phyloP scores from a whole-genome alignment of 2,329 filamentous ascomycete genomes.

The Parasarocladium wereldwijsianum region DNA sequence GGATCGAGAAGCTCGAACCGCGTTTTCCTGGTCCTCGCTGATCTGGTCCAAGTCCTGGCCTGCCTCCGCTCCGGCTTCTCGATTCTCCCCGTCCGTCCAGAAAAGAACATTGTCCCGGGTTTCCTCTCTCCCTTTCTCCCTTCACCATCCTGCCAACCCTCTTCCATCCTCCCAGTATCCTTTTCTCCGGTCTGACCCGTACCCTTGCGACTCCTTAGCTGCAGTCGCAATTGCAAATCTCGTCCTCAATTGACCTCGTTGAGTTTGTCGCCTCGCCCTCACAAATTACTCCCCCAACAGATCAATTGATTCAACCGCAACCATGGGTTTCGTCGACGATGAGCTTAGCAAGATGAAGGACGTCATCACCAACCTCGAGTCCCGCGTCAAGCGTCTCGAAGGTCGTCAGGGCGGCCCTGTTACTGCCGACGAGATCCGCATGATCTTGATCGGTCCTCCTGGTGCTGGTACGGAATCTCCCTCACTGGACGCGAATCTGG shows the following conservation, averaged over 20 bases:
- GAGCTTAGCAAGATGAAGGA: conserved; percentile 74
- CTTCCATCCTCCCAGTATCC: neutral
- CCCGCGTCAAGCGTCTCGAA: conserved; percentile 77
- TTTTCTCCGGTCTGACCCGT: neutral
- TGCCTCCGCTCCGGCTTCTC: too few relatives aligned
- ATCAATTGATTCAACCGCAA: too few relatives aligned
- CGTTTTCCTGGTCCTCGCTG: too few relatives aligned
- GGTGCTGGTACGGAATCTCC: conserved; percentile 73
- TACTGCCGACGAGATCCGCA: conserved; percentile 59
- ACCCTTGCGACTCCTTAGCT: conserved; percentile 3
- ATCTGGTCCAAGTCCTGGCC: too few relatives aligned
- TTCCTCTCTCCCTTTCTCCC: conserved; percentile 1
- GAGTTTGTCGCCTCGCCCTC: too few relatives aligned
- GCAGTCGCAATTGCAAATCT: conserved; percentile 3
- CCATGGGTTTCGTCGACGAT: conserved; percentile 81
- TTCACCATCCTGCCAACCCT: conserved; percentile 1
- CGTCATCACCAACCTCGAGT: conserved; percentile 71
- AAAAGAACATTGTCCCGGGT: neutral
- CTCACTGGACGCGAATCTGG: neutral
- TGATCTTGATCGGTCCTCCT: conserved; percentile 95
- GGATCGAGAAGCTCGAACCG: too few relatives aligned
- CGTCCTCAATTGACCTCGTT: conserved; percentile 2
- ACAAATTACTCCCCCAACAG: conserved; percentile 4
- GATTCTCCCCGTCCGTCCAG: neutral
- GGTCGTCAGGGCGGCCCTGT: conserved; percentile 39